phyloP scores from a whole-genome alignment of 495 filamentous ascomycete genomes.

The Talaromyces thailandensis region DNA sequence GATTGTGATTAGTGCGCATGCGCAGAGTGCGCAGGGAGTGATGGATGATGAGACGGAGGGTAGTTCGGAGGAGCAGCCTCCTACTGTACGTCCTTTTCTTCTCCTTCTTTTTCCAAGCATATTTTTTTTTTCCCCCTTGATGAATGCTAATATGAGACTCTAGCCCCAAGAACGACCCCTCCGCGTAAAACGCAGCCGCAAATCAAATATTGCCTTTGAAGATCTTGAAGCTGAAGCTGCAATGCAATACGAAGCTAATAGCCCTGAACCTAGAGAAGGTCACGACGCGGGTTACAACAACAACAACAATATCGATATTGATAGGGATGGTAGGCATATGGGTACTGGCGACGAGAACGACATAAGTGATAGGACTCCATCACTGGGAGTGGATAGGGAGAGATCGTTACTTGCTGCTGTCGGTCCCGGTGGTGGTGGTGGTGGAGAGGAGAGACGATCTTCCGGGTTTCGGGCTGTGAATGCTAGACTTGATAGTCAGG shows the following conservation, averaged over 20 bases:
- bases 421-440: conserved; percentile 16
- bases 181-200: conserved; percentile 72
- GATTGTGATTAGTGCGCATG: conserved; percentile 15
- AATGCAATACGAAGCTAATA: conserved; percentile 3
- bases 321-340: conserved; percentile 10
- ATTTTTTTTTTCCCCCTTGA: too few relatives aligned
- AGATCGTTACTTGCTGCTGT: neutral
- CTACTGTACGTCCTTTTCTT: conserved; percentile 25
- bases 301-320: conserved; percentile 13
- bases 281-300: conserved; percentile 9
- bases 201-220: conserved; percentile 21
- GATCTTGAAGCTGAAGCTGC: conserved; percentile 15
- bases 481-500: neutral
- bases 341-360: neutral
- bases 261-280: conserved; percentile 11
- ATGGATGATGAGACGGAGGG: conserved; percentile 40
- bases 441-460: conserved; percentile 12
- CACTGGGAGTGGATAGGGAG: neutral
- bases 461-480: conserved; percentile 4
- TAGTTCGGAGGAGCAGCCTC: conserved; percentile 39
- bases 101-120: neutral
- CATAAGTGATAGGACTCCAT: neutral
- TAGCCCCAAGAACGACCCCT: conserved; percentile 88
- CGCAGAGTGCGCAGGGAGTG: conserved; percentile 16
- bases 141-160: conserved; percentile 8